These are phyloP conservation scores for Otatea glauca DNA, from an alignment of 176 grass and related monocot species.

Conservation along the genomic window DNA sequence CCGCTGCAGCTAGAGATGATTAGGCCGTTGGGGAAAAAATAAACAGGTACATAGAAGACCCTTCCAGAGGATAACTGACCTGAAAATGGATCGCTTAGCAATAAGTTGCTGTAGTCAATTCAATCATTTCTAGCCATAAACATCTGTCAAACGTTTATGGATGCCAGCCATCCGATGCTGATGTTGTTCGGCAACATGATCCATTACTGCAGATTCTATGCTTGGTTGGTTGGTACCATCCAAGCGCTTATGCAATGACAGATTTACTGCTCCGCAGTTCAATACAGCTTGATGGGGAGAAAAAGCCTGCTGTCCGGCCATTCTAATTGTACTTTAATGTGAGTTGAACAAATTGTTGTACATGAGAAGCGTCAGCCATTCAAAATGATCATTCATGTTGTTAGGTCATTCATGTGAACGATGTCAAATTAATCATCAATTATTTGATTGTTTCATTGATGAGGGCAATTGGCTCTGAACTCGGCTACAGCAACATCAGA, in stretches of 20 bases:
- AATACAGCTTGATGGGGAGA: slow-evolving; percentile 7
- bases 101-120: slow-evolving; percentile 40
- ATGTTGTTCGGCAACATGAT: slow-evolving; percentile 40
- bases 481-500: not conserved
- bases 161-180: slow-evolving; percentile 15
- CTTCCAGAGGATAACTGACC: slow-evolving; percentile 26
- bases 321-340: slow-evolving; percentile 27
- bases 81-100: slow-evolving; percentile 41
- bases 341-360: slow-evolving; percentile 40
- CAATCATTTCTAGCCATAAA: slow-evolving; percentile 22
- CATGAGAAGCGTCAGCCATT: not conserved
- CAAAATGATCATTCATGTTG: slow-evolving; percentile 31
- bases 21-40: not conserved
- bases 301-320: not conserved
- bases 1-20: slow-evolving; percentile 36
- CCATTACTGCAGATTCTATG: slow-evolving; percentile 41
- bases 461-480: not conserved
- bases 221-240: slow-evolving; percentile 14
- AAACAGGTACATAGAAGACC: slow-evolving; percentile 33
- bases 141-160: not conserved
- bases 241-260: not conserved
- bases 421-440: slow-evolving; percentile 32
- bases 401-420: slow-evolving; percentile 30
- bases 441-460: slow-evolving; percentile 48
- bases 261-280: not conserved